These are phyloP conservation scores for Coffea canephora DNA, from an alignment of 257 asterid species.

Conservation along the genomic window DNA sequence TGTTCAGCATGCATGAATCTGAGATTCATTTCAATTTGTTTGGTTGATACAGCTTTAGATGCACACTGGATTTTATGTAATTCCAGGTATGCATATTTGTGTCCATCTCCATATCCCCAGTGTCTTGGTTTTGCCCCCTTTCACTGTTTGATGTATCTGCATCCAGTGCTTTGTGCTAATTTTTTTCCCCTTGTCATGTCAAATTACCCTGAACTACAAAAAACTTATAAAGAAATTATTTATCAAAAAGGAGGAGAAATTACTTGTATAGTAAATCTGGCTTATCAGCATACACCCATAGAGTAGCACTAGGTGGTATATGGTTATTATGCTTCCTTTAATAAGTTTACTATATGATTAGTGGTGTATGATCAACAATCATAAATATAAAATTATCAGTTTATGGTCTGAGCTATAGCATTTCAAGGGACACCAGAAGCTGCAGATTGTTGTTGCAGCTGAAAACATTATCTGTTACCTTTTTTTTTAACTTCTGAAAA, in stretches of 20 bases:
- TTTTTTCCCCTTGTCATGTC: neutral
- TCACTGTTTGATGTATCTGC: conserved; percentile 1
- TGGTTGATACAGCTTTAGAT: neutral
- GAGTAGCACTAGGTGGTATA: neutral
- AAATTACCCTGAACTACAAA: neutral
- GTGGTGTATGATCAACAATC: neutral
- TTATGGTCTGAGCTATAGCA: neutral
- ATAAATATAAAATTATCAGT: too few relatives aligned
- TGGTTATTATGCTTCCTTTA: neutral
- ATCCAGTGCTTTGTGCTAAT: neutral
- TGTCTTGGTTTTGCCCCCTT: neutral
- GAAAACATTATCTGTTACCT: neutral
- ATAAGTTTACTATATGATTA: neutral
- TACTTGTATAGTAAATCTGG: neutral
- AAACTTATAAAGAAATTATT: neutral
- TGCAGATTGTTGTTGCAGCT: neutral
- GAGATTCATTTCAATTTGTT: neutral
- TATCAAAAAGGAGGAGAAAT: neutral
- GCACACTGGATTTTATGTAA: neutral
- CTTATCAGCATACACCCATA: neutral
- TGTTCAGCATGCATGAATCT: neutral
- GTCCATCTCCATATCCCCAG: neutral
- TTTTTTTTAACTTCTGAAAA: neutral
- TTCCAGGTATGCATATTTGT: neutral
- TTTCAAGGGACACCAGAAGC: neutral